A percentile compares a stretch with the other conserved stretches of the same genome.
Conservation (phyloP, 495 filamentous ascomycete genomes). For the Cladorrhinum samala region DNA sequence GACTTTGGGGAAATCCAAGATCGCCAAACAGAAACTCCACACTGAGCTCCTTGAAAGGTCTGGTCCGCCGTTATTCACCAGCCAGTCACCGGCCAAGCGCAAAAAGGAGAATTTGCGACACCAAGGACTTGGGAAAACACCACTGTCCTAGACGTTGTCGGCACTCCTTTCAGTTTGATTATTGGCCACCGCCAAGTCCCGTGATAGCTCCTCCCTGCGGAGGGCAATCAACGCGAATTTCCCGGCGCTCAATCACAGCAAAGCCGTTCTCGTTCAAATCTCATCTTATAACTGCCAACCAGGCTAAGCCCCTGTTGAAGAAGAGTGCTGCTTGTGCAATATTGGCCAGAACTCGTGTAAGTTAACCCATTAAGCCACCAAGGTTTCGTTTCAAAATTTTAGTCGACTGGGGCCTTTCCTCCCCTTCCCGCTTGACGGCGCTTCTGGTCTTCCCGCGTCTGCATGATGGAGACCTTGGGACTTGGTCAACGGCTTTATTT, state of each 20-base stretch:
- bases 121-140: conserved; percentile 23
- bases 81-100: conserved; percentile 32
- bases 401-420: conserved; percentile 17
- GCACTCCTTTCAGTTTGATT: conserved; percentile 27
- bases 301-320: background rate
- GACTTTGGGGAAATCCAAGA: conserved; percentile 5
- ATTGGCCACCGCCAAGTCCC: conserved; percentile 44
- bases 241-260: conserved; percentile 35
- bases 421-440: conserved; percentile 18
- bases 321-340: conserved; percentile 11
- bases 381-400: conserved; percentile 5
- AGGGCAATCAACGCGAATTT: conserved; percentile 35
- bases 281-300: conserved; percentile 16
- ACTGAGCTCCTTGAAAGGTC: conserved; percentile 5
- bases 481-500: background rate
- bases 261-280: conserved; percentile 13
- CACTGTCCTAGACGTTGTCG: conserved; percentile 28
- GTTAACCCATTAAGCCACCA: conserved; percentile 12
- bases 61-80: conserved; percentile 17
- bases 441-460: conserved; percentile 15
- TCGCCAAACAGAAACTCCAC: conserved; percentile 19
- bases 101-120: conserved; percentile 14
- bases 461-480: conserved; percentile 2
- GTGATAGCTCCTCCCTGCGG: conserved; percentile 46
- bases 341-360: conserved; percentile 21